These are phyloP conservation scores for Ganoderma leucocontextum DNA, from an alignment of 1,284 basidiomycete genomes.

Conservation along the genomic window DNA sequence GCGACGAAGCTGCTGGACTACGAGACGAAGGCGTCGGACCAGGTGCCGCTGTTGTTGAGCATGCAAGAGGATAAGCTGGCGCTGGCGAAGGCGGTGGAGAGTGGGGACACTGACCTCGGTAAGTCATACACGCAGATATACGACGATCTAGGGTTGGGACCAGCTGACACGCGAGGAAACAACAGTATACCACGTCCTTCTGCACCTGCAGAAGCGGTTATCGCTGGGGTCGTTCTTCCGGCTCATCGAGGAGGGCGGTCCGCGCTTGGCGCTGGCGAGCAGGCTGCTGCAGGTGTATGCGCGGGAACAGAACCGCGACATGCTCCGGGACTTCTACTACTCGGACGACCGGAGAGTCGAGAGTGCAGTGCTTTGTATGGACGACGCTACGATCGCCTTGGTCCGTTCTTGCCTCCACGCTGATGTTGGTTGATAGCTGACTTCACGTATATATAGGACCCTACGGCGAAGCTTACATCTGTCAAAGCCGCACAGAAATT, in stretches of 20 bases:
- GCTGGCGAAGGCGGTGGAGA: conserved; percentile 90
- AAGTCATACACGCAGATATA: conserved; percentile 34
- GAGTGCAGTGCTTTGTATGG: conserved; percentile 85
- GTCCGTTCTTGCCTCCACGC: conserved; percentile 47
- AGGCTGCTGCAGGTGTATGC: conserved; percentile 89
- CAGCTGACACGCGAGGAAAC: neutral
- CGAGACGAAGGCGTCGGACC: conserved; percentile 89
- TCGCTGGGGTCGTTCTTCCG: conserved; percentile 95
- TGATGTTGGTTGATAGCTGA: neutral
- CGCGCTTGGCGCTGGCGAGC: conserved; percentile 75
- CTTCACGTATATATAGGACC: conserved; percentile 58
- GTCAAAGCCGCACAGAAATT: conserved; percentile 90
- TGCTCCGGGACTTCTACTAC: conserved; percentile 97
- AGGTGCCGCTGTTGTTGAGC: conserved; percentile 89
- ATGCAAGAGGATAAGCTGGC: conserved; percentile 97
- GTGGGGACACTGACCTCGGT: conserved; percentile 96
- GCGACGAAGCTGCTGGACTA: conserved; percentile 96
- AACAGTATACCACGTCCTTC: conserved; percentile 88
- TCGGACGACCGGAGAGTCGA: conserved; percentile 96
- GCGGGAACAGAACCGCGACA: conserved; percentile 87
- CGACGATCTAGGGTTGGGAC: neutral
- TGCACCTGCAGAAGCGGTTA: conserved; percentile 85
- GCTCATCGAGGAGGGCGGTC: conserved; percentile 89
- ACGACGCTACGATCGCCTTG: conserved; percentile 75
- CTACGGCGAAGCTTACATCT: conserved; percentile 71